Conservation (phyloP, 306 rosid species). For the Sophora flavescens region DNA sequence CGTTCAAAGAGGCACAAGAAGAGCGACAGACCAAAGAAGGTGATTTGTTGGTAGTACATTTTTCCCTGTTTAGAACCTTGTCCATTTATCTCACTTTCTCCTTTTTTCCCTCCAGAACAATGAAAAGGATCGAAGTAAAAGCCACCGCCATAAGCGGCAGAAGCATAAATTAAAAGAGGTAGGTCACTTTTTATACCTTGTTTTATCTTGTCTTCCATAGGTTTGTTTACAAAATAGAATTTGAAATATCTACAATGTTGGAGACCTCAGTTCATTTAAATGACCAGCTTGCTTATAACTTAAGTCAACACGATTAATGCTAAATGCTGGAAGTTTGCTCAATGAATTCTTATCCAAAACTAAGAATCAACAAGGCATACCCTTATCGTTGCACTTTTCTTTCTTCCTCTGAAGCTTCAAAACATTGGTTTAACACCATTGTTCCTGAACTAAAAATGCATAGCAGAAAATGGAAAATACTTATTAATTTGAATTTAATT, state of each 20-base stretch:
- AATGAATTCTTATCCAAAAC: not conserved
- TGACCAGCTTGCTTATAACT: not conserved
- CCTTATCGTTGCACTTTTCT: not conserved
- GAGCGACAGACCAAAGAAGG: conserved; percentile 79
- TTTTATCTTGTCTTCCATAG: conserved; percentile 21
- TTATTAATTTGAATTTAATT: too few species aligned
- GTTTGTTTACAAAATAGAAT: not conserved
- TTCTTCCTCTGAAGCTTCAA: conserved; percentile 21
- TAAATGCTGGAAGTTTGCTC: conserved; percentile 17
- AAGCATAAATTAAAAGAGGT: conserved; percentile 86
- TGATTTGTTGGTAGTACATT: conserved; percentile 41
- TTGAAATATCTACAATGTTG: conserved; percentile 12
- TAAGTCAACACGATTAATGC: not conserved
- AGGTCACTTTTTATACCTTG: conserved; percentile 46
- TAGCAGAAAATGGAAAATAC: not conserved
- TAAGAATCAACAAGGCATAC: conserved; percentile 5
- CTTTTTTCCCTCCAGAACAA: conserved; percentile 55
- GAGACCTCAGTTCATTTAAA: not conserved
- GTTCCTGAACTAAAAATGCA: conserved; percentile 29
- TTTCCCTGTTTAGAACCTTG: conserved; percentile 27
- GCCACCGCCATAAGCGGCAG: conserved; percentile 67
- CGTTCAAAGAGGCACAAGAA: conserved; percentile 85
- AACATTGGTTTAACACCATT: not conserved
- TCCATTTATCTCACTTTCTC: conserved; percentile 14
- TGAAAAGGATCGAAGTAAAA: conserved; percentile 80